These are phyloP conservation scores for Sanghuangporus baumii DNA, from an alignment of 1,284 basidiomycete genomes.

Conservation along the genomic window DNA sequence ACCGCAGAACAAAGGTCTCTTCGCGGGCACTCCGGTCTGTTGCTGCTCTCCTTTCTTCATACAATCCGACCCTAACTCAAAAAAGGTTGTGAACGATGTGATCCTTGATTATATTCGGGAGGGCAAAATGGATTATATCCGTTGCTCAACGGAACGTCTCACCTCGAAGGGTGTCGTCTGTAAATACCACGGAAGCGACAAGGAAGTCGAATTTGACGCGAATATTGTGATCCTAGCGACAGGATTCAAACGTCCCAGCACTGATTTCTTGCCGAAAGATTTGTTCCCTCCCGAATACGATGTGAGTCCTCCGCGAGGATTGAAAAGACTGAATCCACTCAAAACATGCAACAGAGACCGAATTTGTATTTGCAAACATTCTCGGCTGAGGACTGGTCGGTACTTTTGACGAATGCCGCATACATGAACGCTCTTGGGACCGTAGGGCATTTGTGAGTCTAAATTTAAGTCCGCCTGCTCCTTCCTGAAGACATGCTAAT, in stretches of 20 bases:
- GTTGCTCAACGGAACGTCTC: slow-evolving; percentile 46
- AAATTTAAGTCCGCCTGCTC: background rate
- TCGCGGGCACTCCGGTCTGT: slow-evolving; percentile 42
- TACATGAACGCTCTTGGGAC: slow-evolving; percentile 48
- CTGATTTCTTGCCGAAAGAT: slow-evolving; percentile 51
- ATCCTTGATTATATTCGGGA: slow-evolving; percentile 47
- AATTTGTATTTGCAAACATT: slow-evolving; percentile 63
- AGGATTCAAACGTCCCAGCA: slow-evolving; percentile 51
- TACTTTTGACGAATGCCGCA: slow-evolving; percentile 54
- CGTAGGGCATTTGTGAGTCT: slow-evolving; percentile 36
- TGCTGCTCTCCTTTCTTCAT: background rate
- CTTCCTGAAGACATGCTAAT: no score
- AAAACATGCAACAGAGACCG: slow-evolving; percentile 31
- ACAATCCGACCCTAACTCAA: background rate
- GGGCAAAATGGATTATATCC: slow-evolving; percentile 46
- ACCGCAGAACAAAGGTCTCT: slow-evolving; percentile 29
- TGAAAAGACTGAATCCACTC: background rate
- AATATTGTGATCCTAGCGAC: slow-evolving; percentile 60
- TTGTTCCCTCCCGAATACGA: slow-evolving; percentile 56
- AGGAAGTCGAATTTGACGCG: slow-evolving; percentile 36
- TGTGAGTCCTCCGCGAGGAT: slow-evolving; percentile 22
- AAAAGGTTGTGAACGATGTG: slow-evolving; percentile 51
- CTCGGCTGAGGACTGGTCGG: slow-evolving; percentile 51
- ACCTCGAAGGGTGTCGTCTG: slow-evolving; percentile 39
- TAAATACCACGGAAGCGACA: slow-evolving; percentile 30